phyloP scores from a whole-genome alignment of 345 rosid species.

The Moringa oleifera region DNA sequence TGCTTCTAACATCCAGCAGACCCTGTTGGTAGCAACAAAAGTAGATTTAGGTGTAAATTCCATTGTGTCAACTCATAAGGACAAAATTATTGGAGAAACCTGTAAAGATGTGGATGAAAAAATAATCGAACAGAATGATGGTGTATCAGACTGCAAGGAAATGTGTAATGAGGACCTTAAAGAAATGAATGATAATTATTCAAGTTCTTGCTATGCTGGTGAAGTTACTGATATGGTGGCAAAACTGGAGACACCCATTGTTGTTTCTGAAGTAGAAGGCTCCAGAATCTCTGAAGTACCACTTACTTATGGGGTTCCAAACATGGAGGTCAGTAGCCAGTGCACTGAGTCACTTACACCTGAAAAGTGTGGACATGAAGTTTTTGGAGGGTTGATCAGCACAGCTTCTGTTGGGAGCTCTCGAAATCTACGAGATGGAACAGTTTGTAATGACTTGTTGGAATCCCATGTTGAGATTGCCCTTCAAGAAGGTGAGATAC shows the following conservation, averaged over 20 bases:
- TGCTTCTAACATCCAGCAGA: constrained; percentile 17
- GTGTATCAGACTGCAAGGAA: constrained; percentile 26
- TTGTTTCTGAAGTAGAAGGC: constrained; percentile 17
- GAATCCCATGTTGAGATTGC: constrained; percentile 27
- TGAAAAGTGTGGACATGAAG: constrained; percentile 25
- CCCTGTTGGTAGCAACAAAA: constrained; percentile 11
- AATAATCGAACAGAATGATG: constrained; percentile 12
- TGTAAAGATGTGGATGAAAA: constrained; percentile 17
- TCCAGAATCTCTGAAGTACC: constrained; percentile 20
- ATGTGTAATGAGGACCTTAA: constrained; percentile 16
- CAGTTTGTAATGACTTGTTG: constrained; percentile 1
- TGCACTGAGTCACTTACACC: constrained; percentile 19
- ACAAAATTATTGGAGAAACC: constrained; percentile 22
- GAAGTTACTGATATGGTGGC: constrained; percentile 20
- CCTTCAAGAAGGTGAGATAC: constrained; percentile 32
- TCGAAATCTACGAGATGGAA: not conserved
- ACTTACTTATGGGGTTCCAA: constrained; percentile 14
- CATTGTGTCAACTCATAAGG: constrained; percentile 16
- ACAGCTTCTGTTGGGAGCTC: no score
- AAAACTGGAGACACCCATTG: constrained; percentile 19
- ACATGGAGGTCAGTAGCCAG: constrained; percentile 11
- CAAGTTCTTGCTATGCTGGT: constrained; percentile 17
- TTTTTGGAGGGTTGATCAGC: constrained; percentile 11
- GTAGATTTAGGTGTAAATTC: constrained; percentile 16
- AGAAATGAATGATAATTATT: constrained; percentile 11